Conservation (phyloP, 768 basidiomycete species). For the Russula abietina region DNA sequence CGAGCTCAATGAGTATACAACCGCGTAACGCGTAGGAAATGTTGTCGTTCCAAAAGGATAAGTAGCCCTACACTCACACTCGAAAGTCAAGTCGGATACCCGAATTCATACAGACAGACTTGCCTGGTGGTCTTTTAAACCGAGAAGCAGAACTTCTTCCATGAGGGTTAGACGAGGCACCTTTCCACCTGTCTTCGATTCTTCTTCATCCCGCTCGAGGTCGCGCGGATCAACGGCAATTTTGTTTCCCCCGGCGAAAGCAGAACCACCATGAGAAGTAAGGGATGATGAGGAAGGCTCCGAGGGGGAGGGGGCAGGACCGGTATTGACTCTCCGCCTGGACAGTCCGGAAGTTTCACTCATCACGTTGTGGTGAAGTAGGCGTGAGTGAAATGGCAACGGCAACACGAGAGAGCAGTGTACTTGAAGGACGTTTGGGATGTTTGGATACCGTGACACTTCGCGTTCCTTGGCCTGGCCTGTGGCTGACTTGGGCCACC, state of each 20-base stretch:
- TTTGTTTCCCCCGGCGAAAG: constrained; percentile 80
- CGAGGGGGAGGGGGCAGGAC: constrained; percentile 33
- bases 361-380: constrained; percentile 8
- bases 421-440: not conserved
- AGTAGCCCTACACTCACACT: constrained; percentile 60
- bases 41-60: constrained; percentile 99
- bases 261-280: constrained; percentile 60
- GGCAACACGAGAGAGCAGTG: not conserved
- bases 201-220: constrained; percentile 63
- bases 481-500: not conserved
- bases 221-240: constrained; percentile 94
- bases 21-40: constrained; percentile 98
- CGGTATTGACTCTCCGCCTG: constrained; percentile 47
- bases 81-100: not conserved
- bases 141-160: constrained; percentile 93
- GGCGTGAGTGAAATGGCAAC: not conserved
- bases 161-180: constrained; percentile 87
- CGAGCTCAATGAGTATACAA: constrained; percentile 95
- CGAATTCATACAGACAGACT: constrained; percentile 24
- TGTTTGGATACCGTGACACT: not conserved
- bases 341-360: constrained; percentile 40
- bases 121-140: constrained; percentile 95
- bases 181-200: constrained; percentile 58
- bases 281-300: constrained; percentile 33
- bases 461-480: not conserved